Base-by-base conservation (phyloP, 163 green algal species). In the Trebouxia gelatinosa region DNA sequence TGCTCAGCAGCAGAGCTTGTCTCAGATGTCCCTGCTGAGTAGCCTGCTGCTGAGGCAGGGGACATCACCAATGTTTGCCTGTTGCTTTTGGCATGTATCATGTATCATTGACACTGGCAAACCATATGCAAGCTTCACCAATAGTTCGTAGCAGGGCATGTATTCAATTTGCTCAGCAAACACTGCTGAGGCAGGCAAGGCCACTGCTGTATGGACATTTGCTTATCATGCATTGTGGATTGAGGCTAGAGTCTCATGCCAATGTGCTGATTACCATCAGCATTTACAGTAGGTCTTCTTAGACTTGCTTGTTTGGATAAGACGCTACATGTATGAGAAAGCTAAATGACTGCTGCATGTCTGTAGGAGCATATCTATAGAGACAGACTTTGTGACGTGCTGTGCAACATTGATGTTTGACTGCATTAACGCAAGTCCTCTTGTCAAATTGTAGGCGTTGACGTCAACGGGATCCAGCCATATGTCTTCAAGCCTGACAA, bases 401-500 rank as follows among this genome's bases (percentile, higher is more conserved):
- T 29, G 26, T 66, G 48, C 16, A 58, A 16, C 16, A 58, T 19
- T 58, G 48, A 58, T 58, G 19, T 58, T 16, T 58, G 48, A 19
- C 19, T 58, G 48, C 16, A 16, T 58, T 16, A 16, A n/a, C n/a
- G n/a, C n/a, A n/a, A n/a, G n/a, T n/a, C n/a, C n/a, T n/a, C n/a
- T n/a, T n/a, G n/a, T n/a, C n/a, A n/a, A n/a, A n/a, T n/a, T 46
- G 34, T 5, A 46, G 68, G 68, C 17, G 48, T 61, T 35, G 70
- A 67, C 26, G 28, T 32, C 2, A 64, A 67, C 35, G 54, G n/a
- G 59, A 66, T 68, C 32, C 31, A 74, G 61, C 75, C 17, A 65
- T 98, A 99, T 70, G 77, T 89, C 6, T 97, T 98, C 70, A 78
- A 91, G 0, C 82, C 90, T 38, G 32, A 89, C 79, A 99, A 99